These are phyloP conservation scores for Thuidium tamariscinum DNA, from an alignment of 225 moss, liverwort and hornwort genomes.

Conservation along the genomic window DNA sequence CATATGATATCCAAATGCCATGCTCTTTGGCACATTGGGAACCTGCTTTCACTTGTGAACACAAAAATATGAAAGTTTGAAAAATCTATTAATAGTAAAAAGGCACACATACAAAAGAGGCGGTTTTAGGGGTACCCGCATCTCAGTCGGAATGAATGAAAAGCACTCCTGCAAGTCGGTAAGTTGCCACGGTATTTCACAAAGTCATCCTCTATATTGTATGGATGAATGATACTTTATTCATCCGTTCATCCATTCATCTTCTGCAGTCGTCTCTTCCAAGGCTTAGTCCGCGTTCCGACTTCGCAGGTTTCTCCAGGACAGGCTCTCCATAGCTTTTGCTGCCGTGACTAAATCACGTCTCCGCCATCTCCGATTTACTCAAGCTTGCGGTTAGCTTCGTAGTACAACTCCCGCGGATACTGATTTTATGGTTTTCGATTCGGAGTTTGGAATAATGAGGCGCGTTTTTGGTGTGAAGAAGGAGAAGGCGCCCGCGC, in stretches of 20 bases:
- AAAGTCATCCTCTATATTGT: neutral
- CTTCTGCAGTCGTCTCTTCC: neutral
- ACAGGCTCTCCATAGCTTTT: neutral
- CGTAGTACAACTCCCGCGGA: fast-evolving
- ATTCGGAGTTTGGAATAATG: slow-evolving; percentile 15
- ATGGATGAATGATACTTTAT: neutral
- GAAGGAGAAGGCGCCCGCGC: slow-evolving; percentile 77
- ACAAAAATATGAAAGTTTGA: too few relatives aligned
- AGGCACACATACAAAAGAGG: too few relatives aligned
- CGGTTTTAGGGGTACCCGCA: too few relatives aligned
- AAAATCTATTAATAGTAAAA: too few relatives aligned
- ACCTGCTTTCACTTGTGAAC: too few relatives aligned
- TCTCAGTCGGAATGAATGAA: neutral
- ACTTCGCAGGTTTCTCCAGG: neutral
- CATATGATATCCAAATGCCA: too few relatives aligned
- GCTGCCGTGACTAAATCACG: neutral
- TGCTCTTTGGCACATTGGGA: too few relatives aligned
- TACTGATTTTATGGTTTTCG: neutral
- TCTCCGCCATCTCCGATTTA: neutral
- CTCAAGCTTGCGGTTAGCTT: neutral
- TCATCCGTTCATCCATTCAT: neutral
- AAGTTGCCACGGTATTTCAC: neutral
- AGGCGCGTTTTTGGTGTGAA: slow-evolving; percentile 90
- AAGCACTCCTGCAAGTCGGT: neutral
- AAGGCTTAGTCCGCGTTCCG: neutral